Base-by-base conservation (phyloP, 768 basidiomycete genomes). In the Boletus pseudo-olivaceus region DNA sequence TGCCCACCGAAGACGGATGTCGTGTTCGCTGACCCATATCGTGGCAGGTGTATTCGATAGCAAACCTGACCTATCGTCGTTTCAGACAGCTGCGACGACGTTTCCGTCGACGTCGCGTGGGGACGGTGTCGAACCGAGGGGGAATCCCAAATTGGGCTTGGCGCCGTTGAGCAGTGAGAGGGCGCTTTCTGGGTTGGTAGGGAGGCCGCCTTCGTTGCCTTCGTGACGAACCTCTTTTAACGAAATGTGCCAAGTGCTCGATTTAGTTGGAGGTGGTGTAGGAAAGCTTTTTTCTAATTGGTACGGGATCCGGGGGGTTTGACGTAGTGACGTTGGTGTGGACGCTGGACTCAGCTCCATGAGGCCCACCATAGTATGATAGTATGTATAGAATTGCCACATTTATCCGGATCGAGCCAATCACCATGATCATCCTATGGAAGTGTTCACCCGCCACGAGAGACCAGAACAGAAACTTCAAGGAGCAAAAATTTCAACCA, bases 121-220 rank as follows among this genome's bases (percentile, higher is more conserved):
- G 34, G 51, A 56, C 0, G 23, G 55, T 15, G 48, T 33, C 1
- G 70, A 70, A 17, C 72, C 67, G 23, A 62, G 62, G 11, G 70
- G 73, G 12, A 73, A 74, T 49, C 73, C 64, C 29, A 74, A 72
- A 55, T 45, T 74, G 40, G 73, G 74, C 5, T 55, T 74, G 27
- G 74, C 73, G 17, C 73, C 73, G 15, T 55, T 74, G 41, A 75
- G 71, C 41, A 73, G 73, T 7, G 73, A 74, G 56, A 55, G 63
- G 7, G 63, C 64, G 12, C 62, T 70, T 57, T 62, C 73, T 1
- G 59, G 62, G 23, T 41, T 71, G 43, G 55, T 55, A 8, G 58
- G 69, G 33, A 40, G 61, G 41, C 55, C 63, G 29, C 50, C 57
- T 42, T 57, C 59, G 38, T 55, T 54, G 55, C 53, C 57, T 37